phyloP scores from a whole-genome alignment of 2,329 filamentous ascomycete genomes.

The Apiospora kogelbergensis region DNA sequence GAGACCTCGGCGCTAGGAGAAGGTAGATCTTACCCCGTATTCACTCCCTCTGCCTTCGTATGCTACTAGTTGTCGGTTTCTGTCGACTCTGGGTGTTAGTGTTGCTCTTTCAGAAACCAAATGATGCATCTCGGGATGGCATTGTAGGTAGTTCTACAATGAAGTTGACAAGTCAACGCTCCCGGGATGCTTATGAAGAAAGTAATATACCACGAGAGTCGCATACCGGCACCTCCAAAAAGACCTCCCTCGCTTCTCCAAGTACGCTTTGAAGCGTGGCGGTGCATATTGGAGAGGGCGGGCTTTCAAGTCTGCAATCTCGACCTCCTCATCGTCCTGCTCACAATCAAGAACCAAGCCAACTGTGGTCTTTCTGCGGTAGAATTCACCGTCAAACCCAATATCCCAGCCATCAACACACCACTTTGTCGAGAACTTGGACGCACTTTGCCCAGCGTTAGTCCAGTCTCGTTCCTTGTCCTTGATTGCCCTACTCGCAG shows the following conservation, averaged over 20 bases:
- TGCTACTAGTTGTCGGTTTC: background rate
- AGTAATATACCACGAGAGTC: too few relatives aligned
- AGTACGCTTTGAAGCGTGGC: background rate
- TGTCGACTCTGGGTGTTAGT: too few relatives aligned
- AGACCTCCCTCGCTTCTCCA: background rate
- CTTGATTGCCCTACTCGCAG: background rate
- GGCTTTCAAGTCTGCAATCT: background rate
- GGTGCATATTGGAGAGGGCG: background rate
- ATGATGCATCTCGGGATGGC: too few relatives aligned
- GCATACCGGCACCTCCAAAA: background rate
- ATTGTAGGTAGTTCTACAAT: too few relatives aligned
- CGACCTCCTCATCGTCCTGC: background rate
- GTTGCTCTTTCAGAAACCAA: too few relatives aligned
- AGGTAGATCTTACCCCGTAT: background rate
- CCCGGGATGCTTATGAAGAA: too few relatives aligned
- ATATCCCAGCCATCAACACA: background rate
- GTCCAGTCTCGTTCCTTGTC: background rate
- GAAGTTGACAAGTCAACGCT: too few relatives aligned
- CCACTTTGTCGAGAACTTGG: background rate
- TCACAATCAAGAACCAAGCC: background rate
- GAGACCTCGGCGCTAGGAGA: too few relatives aligned
- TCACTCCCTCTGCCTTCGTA: background rate
- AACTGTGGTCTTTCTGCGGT: background rate
- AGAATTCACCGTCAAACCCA: background rate
- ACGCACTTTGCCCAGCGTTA: accelerated